Evolutionary conservation across 768 basidiomycete genomes (phyloP).

Genomic region (Krasilnikovozyma curviuscula): DNA sequence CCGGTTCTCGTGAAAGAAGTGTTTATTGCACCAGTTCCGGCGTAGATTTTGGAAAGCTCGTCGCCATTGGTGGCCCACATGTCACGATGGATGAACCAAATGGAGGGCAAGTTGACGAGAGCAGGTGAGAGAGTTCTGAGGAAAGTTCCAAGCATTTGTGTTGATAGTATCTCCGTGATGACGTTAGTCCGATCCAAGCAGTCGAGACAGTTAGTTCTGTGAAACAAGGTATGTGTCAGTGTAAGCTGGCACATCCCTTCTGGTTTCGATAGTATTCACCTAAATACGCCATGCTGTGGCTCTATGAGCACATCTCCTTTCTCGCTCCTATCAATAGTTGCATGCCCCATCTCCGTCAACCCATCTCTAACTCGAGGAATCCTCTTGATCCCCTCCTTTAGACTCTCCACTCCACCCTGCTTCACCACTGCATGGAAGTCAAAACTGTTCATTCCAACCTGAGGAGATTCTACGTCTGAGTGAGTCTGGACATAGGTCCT

Average conservation of each 20-base stretch:
- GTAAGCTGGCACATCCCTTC: not conserved
- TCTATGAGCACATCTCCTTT: conserved; percentile 32
- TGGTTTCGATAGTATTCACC: not conserved
- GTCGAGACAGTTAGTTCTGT: conserved; percentile 78
- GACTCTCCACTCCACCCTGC: conserved; percentile 67
- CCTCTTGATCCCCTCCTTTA: conserved; percentile 51
- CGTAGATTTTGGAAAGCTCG: conserved; percentile 71
- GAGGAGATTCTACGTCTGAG: conserved; percentile 41
- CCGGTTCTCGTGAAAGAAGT: conserved; percentile 90
- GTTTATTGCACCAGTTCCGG: conserved; percentile 60
- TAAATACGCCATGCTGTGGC: conserved; percentile 74
- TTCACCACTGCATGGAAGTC: conserved; percentile 80
- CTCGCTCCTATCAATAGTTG: conserved; percentile 52
- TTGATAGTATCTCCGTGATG: conserved; percentile 9
- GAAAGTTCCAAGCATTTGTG: conserved; percentile 2
- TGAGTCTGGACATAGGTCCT: conserved; percentile 22
- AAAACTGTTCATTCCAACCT: conserved; percentile 64
- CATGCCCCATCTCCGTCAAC: conserved; percentile 67
- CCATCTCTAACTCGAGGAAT: conserved; percentile 41
- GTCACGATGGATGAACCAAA: conserved; percentile 79
- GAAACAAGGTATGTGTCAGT: conserved; percentile 14
- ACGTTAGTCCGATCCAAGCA: conserved; percentile 93
- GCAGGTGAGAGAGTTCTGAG: conserved; percentile 1
- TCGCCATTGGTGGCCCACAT: conserved; percentile 89
- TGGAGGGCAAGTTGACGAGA: conserved; percentile 17